Conservation (phyloP, 257 asterid genomes). For the Catharanthus roseus region DNA sequence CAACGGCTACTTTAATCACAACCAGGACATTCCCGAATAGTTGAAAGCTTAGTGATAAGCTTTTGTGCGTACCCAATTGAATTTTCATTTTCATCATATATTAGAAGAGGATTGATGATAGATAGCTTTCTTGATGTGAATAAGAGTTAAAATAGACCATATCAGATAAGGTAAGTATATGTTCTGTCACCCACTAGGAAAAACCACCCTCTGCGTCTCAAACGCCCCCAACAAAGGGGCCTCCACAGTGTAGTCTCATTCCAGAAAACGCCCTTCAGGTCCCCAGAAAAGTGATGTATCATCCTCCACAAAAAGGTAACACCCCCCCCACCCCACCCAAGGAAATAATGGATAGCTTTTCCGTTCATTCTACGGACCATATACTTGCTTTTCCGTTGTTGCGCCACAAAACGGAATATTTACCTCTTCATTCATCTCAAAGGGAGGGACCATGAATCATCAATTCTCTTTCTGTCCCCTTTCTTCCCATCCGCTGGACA, state of each 20-base stretch:
- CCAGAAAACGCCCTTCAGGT: constrained; percentile 6
- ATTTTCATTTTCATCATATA: too few species aligned
- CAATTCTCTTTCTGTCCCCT: constrained; percentile 34
- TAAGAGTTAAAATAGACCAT: not conserved
- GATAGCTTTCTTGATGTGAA: not conserved
- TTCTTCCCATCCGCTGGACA: constrained; percentile 53
- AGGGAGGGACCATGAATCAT: constrained; percentile 37
- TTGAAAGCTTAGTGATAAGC: too few species aligned
- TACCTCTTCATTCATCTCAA: constrained; percentile 12
- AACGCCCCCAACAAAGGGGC: not conserved
- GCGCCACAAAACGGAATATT: constrained; percentile 9
- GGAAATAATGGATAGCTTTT: not conserved
- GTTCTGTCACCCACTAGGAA: constrained; percentile 4
- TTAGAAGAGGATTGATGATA: too few species aligned
- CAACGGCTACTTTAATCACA: too few species aligned
- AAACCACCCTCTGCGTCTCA: not conserved
- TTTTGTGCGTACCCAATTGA: too few species aligned
- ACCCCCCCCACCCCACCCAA: not conserved
- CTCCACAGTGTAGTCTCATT: constrained; percentile 6
- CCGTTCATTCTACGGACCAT: constrained; percentile 7
- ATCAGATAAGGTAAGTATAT: not conserved
- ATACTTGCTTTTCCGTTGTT: constrained; percentile 6
- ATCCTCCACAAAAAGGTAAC: constrained; percentile 16
- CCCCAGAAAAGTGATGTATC: constrained; percentile 13
- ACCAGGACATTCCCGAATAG: too few species aligned